Base-by-base conservation (phyloP, 495 filamentous ascomycete species). In the Aspergillus kassunensis region DNA sequence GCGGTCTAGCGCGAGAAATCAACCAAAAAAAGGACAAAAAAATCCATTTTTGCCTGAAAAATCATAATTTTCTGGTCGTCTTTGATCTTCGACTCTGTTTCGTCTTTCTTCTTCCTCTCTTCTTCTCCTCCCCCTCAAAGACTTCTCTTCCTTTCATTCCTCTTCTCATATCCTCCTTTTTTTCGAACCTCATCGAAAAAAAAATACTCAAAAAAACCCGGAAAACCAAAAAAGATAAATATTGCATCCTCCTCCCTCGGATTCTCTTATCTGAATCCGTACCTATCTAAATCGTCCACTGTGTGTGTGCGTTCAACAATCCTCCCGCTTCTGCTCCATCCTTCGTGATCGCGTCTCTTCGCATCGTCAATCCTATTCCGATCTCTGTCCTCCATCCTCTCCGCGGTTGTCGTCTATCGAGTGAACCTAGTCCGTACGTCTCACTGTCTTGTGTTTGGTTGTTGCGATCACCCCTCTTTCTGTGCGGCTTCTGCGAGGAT, bases 131-230 rank as follows among this genome's bases (percentile, higher is more conserved):
- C 62, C 42, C 35, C 55, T 48, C 43, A 47, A 55, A 44, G 51
- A 47, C 56, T 59, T 27, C 55, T 53, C 53, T 53, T 58, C 51
- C 56, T 61, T 64, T 70, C 70, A 65, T 71, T 70, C 69, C 74
- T 65, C 58, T 64, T 47, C 48, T 61, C 49, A 37, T 44, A 58
- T 55, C 58, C 64, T 65, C 58, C 65, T 71, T 65, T 62, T 63
- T 70, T 70, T 67, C 61, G 61, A 72, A 53, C 50, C 55, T 60
- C 58, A 53, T 73, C 68, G 65, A 74, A 79, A 78, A 73, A 64
- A 57, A 62, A 57, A 54, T 45, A 18, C 57, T 53, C 58, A 66
- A 58, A 61, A 64, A 65, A 65, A 61, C 51, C 57, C 50, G 54
- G 55, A 63, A 70, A 73, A 75, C 51, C 34, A 56, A 57, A 75